phyloP scores from a whole-genome alignment of 345 rosid species.

The Capsella bursapastoris region DNA sequence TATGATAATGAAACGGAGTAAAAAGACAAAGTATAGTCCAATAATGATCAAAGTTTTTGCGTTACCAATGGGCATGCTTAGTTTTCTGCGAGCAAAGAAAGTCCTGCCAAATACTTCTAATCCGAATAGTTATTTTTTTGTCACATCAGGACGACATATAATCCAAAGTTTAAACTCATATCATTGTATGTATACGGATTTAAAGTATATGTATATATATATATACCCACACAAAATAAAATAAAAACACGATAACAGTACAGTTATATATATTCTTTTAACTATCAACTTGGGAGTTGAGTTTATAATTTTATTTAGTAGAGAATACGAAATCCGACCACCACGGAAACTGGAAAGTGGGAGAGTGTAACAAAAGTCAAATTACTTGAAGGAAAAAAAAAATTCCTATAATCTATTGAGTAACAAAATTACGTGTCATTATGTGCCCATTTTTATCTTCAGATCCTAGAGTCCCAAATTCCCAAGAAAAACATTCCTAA shows the following conservation, averaged over 20 bases:
- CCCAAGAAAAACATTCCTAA: slow-evolving; percentile 27
- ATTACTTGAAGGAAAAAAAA: background rate
- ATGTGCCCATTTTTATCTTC: slow-evolving; percentile 6
- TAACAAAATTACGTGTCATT: slow-evolving; percentile 15
- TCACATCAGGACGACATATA: background rate
- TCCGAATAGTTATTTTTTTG: background rate
- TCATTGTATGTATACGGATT: background rate
- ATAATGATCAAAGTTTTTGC: background rate
- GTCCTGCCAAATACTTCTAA: background rate
- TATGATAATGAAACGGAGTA: too few species aligned
- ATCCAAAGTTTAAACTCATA: background rate
- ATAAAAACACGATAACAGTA: background rate
- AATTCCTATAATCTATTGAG: background rate
- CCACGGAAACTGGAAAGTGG: background rate
- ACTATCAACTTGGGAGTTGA: background rate
- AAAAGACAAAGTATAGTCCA: background rate
- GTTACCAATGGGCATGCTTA: slow-evolving; percentile 13
- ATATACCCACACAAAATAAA: background rate
- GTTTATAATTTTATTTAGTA: too few species aligned
- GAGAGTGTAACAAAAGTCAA: slow-evolving; percentile 18
- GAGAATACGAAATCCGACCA: background rate
- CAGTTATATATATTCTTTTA: too few species aligned
- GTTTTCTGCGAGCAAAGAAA: background rate
- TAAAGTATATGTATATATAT: background rate
- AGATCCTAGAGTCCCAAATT: slow-evolving; percentile 37